Conservation (phyloP, 2,329 filamentous ascomycete genomes). For the Thyridium curvatum region DNA sequence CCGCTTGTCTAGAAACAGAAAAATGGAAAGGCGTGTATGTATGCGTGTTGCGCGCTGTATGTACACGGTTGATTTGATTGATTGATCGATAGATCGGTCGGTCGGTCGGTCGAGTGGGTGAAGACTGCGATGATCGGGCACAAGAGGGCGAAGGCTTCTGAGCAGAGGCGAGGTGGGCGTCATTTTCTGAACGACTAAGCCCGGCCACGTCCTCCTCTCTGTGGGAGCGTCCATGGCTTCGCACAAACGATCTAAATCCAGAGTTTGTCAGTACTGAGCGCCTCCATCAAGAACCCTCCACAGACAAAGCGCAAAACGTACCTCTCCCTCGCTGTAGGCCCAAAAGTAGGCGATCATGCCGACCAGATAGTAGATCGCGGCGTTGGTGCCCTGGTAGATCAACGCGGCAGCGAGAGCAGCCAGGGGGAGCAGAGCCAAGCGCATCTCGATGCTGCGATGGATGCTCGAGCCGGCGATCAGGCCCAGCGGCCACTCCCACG, state of each 20-base stretch:
- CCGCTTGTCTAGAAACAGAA: no score
- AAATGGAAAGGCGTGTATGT: no score
- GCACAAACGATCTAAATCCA: conserved; percentile 54
- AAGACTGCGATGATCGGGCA: no score
- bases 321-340: conserved; percentile 96
- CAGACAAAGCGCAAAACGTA: conserved; percentile 38
- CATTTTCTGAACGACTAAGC: conserved; percentile 4
- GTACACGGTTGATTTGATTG: no score
- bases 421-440: conserved; percentile 77
- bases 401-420: conserved; percentile 67
- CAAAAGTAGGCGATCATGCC: conserved; percentile 88
- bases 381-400: conserved; percentile 87
- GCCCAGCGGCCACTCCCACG: conserved; percentile 85
- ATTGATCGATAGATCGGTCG: no score
- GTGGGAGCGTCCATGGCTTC: conserved; percentile 64
- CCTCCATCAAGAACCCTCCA: background rate
- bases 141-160: no score
- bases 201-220: conserved; percentile 33
- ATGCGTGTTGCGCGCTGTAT: no score
- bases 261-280: no score
- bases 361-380: conserved; percentile 85
- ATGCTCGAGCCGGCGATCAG: conserved; percentile 70
- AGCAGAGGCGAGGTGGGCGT: no score
- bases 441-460: conserved; percentile 82
- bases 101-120: no score